Base-by-base conservation (phyloP, 371 early-diverging fungal genomes). In the Lichtheimia hyalospora region DNA sequence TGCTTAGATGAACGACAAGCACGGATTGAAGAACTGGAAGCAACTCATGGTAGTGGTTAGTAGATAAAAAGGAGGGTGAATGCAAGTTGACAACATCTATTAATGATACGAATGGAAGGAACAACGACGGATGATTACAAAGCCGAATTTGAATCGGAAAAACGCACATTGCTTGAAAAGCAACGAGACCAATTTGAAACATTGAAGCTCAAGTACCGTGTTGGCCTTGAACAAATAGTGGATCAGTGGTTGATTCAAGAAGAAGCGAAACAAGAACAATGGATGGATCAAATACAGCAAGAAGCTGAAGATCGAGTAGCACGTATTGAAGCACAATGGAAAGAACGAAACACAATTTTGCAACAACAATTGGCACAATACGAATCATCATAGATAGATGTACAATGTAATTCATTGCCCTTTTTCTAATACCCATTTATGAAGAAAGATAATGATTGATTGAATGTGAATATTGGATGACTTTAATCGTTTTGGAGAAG, bases 151-250 rank as follows among this genome's bases (percentile, higher is more conserved):
- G 64, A 64, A 44, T 7, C 28, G 24, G 61, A 65, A 39, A 65
- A 60, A 25, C 61, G 42, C 16, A 44, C 57, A 3, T 28, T 65
- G 16, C 41, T 60, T 15, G 48, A 49, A 10, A 52, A 61, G 16
- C 66, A 65, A 25, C 52, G 49, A 49, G 55, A 60, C 15, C 40
- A 60, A 23, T 65, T 65, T 49, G 61, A 65, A 15, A 54, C 66
- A 18, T 57, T 65, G n/a, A 60, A 57, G 27, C 21, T 42, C 10
- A 65, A 60, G 16, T 65, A 65, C 42, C 66, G 66, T 18, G 40
- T 28, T 21, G 66, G 66, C 2, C 46, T 65, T 12, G 56, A 60
- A 27, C 57, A 51, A 14, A 65, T 65, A 39, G 61, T 65, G 48
- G 60, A 60, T 25, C 56, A 50, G 8, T 51, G 60, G 58, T 24